phyloP scores from a whole-genome alignment of 78 protist genomes.

The Dictyostelium capitatum region DNA sequence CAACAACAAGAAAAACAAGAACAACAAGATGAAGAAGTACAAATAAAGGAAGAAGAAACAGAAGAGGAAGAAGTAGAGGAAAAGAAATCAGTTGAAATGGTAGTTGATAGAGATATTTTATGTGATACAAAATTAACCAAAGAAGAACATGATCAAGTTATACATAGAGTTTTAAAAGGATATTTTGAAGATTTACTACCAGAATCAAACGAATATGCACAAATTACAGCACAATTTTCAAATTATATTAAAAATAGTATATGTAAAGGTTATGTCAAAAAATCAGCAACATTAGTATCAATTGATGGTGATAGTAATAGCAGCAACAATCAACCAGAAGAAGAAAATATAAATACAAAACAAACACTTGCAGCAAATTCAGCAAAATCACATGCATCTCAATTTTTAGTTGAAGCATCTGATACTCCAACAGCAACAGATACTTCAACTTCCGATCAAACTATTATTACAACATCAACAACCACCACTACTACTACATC shows the following conservation, averaged over 20 bases:
- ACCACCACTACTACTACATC: not conserved
- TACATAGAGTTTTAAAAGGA: not conserved
- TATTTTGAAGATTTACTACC: not conserved
- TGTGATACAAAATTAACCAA: conserved; percentile 6
- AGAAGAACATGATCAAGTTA: conserved; percentile 7
- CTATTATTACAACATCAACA: not conserved
- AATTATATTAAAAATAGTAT: not conserved
- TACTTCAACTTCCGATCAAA: not conserved
- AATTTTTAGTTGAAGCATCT: not conserved
- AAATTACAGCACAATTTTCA: conserved; percentile 1
- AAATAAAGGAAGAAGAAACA: not conserved
- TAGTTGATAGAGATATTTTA: not conserved
- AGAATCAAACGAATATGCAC: not conserved
- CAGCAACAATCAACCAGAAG: not conserved
- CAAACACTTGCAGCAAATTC: conserved; percentile 11
- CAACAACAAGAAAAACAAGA: not conserved
- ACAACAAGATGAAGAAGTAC: not conserved
- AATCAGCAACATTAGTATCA: not conserved
- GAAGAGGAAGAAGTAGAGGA: not conserved
- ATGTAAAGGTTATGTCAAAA: conserved; percentile 1
- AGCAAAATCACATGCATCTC: not conserved
- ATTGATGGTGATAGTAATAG: not conserved
- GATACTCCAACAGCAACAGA: not conserved
- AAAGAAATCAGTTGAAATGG: not conserved
- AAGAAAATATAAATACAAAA: not conserved